phyloP scores from a whole-genome alignment of 148 eudicot species.

The Bassia scoparia region DNA sequence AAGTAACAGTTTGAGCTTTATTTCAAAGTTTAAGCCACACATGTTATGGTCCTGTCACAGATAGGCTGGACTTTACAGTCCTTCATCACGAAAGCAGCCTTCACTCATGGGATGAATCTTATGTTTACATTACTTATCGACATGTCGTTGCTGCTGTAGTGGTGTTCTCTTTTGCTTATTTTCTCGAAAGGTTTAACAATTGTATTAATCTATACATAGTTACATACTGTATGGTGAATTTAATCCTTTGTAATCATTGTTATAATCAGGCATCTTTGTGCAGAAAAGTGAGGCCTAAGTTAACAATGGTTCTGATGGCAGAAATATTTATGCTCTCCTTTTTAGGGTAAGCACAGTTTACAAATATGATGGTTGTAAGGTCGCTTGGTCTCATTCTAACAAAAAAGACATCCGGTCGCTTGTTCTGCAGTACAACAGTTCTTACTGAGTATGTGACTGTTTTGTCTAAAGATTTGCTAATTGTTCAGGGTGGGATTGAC shows the following conservation, averaged over 20 bases:
- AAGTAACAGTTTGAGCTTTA: slow-evolving; percentile 16
- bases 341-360: slow-evolving; percentile 49
- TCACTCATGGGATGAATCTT: slow-evolving; percentile 79
- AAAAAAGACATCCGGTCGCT: no score
- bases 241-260: no score
- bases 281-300: slow-evolving; percentile 69
- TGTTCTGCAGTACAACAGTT: no score
- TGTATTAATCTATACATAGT: not conserved
- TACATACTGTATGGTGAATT: not conserved
- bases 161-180: slow-evolving; percentile 68
- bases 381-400: no score
- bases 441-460: no score
- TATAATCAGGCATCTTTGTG: not conserved
- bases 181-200: slow-evolving; percentile 59
- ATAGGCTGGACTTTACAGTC: slow-evolving; percentile 62
- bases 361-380: no score
- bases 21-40: slow-evolving; percentile 64
- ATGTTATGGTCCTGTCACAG: slow-evolving; percentile 67
- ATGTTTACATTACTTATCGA: slow-evolving; percentile 71
- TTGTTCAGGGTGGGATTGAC: slow-evolving; percentile 68
- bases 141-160: slow-evolving; percentile 56
- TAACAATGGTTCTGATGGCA: slow-evolving; percentile 51
- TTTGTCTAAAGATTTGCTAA: no score
- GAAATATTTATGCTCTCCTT: slow-evolving; percentile 71
- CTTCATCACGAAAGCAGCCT: slow-evolving; percentile 76